Conservation (phyloP, 2,329 filamentous ascomycete genomes). For the Elsinoe fawcettii region DNA sequence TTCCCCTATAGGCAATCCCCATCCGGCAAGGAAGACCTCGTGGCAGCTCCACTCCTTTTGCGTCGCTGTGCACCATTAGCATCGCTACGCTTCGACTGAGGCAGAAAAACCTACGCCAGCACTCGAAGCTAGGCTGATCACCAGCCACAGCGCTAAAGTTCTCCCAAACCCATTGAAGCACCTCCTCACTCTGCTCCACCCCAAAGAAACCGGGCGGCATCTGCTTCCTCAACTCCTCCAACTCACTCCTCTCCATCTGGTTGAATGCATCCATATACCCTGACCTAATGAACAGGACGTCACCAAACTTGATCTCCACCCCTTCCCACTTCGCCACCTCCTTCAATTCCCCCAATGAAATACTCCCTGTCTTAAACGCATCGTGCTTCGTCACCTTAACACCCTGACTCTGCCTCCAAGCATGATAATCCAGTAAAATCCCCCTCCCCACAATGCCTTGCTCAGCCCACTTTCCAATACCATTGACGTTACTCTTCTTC, state of each 20-base stretch:
- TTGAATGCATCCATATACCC: constrained; percentile 39
- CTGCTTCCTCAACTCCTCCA: constrained; percentile 32
- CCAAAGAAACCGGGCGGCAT: constrained; percentile 41
- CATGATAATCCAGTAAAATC: constrained; percentile 47
- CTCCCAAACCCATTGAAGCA: constrained; percentile 37
- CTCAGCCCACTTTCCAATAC: constrained; percentile 43
- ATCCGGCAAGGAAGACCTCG: constrained; percentile 43
- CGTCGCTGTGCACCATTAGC: constrained; percentile 21
- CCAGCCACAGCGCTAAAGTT: constrained; percentile 33
- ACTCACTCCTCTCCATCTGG: constrained; percentile 31
- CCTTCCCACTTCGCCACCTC: constrained; percentile 40
- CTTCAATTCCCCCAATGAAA: constrained; percentile 35
- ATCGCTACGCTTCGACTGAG: neutral
- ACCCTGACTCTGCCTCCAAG: constrained; percentile 37
- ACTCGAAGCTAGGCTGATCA: constrained; percentile 33
- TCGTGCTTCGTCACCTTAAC: constrained; percentile 23
- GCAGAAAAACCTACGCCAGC: constrained; percentile 25
- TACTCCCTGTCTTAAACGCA: constrained; percentile 30
- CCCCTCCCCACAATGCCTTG: constrained; percentile 50
- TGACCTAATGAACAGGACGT: constrained; percentile 45
- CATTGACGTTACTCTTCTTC: constrained; percentile 33
- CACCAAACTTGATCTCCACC: constrained; percentile 48
- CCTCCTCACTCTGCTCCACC: constrained; percentile 39
- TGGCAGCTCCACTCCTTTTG: constrained; percentile 34
- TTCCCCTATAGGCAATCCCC: constrained; percentile 46